These are phyloP conservation scores for Kwoniella shandongensis DNA, from an alignment of 768 basidiomycete species.

Conservation along the genomic window DNA sequence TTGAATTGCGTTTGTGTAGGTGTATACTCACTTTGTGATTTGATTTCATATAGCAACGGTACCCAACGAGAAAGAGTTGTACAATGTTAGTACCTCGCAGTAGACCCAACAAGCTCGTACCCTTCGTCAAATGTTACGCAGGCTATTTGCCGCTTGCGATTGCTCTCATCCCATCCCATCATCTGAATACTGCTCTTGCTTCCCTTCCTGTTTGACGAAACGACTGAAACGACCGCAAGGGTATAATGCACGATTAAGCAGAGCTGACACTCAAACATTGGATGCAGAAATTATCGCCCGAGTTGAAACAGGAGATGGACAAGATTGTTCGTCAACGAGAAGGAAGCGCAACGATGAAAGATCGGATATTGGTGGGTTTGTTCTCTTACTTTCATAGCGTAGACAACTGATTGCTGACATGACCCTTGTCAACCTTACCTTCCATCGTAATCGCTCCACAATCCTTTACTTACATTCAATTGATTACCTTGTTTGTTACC, in stretches of 20 bases:
- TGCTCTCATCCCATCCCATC: too few relatives aligned
- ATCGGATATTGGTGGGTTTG: slow-evolving; percentile 37
- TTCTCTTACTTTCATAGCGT: not conserved
- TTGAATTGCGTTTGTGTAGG: not conserved
- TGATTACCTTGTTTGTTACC: not conserved
- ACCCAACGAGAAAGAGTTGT: slow-evolving; percentile 51
- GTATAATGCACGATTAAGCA: not conserved
- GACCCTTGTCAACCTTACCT: not conserved
- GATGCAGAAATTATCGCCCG: slow-evolving; percentile 47
- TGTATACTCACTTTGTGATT: not conserved
- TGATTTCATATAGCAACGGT: slow-evolving; percentile 31
- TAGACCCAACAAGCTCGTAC: too few relatives aligned
- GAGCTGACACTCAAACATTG: not conserved
- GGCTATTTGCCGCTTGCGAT: too few relatives aligned
- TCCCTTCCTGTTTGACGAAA: too few relatives aligned
- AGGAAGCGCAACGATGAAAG: slow-evolving; percentile 30
- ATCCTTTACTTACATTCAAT: not conserved
- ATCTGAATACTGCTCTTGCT: too few relatives aligned
- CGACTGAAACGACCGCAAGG: too few relatives aligned
- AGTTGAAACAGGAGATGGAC: slow-evolving; percentile 50
- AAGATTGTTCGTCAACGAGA: slow-evolving; percentile 41
- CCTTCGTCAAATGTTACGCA: too few relatives aligned
- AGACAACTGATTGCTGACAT: too few relatives aligned
- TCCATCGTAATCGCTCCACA: too few relatives aligned
- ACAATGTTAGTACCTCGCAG: slow-evolving; percentile 43